A percentile compares a stretch with the other conserved stretches of the same genome.
phyloP scores from a whole-genome alignment of 768 basidiomycete species.

The Pluteus cervinus region DNA sequence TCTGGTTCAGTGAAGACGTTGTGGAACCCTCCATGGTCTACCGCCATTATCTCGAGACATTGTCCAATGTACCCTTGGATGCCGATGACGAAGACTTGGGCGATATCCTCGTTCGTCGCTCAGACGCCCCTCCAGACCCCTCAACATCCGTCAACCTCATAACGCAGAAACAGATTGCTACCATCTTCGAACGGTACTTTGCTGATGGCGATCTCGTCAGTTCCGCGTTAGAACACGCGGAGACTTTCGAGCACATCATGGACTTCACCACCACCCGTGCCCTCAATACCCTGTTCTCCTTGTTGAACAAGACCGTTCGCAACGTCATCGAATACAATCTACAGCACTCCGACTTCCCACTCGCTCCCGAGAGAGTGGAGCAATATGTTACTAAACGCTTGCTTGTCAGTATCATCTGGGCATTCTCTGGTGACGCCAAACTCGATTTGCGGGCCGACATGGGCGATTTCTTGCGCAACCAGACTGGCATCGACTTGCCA shows the following conservation, averaged over 20 bases:
- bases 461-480: slow-evolving; percentile 79
- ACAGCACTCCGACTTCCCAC: slow-evolving; percentile 93
- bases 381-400: slow-evolving; percentile 88
- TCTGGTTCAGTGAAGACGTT: slow-evolving; percentile 99
- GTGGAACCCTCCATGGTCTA: slow-evolving; percentile 91
- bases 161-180: slow-evolving; percentile 72
- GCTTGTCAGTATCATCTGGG: slow-evolving; percentile 93
- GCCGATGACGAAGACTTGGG: slow-evolving; percentile 80
- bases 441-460: slow-evolving; percentile 83
- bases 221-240: slow-evolving; percentile 72
- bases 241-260: slow-evolving; percentile 96
- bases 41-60: slow-evolving; percentile 75
- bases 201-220: slow-evolving; percentile 75
- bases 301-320: slow-evolving; percentile 92
- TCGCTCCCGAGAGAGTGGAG: slow-evolving; percentile 77
- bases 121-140: slow-evolving; percentile 41
- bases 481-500: slow-evolving; percentile 89
- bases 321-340: slow-evolving; percentile 93
- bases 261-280: slow-evolving; percentile 92
- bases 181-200: slow-evolving; percentile 79
- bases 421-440: slow-evolving; percentile 95
- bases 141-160: slow-evolving; percentile 53
- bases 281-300: slow-evolving; percentile 92
- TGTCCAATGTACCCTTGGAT: slow-evolving; percentile 73
- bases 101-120: slow-evolving; percentile 58